These are phyloP conservation scores for Apiospora aurea DNA, from an alignment of 2,329 filamentous ascomycete genomes.

Conservation along the genomic window DNA sequence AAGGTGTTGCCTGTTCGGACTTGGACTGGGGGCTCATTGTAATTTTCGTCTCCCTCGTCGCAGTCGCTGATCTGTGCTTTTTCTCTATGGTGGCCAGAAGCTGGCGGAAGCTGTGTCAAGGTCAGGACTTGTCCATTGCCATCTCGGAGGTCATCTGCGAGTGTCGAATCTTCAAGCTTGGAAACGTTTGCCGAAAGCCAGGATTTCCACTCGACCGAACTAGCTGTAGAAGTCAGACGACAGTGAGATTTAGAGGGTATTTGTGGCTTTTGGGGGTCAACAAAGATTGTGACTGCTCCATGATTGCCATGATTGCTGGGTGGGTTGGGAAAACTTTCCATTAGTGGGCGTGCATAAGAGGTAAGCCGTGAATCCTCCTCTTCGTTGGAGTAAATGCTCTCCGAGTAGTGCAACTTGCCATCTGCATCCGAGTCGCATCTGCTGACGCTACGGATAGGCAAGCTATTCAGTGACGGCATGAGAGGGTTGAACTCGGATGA, in stretches of 20 bases:
- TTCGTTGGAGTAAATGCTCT: slow-evolving; percentile 58
- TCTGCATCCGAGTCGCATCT: slow-evolving; percentile 49
- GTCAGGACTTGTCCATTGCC: slow-evolving; percentile 29
- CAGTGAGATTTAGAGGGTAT: slow-evolving; percentile 36
- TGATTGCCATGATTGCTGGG: slow-evolving; percentile 37
- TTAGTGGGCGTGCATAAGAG: slow-evolving; percentile 26
- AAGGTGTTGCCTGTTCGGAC: slow-evolving; percentile 5
- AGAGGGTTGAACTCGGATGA: slow-evolving; percentile 46
- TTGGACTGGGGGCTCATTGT: not conserved
- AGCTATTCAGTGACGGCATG: slow-evolving; percentile 49
- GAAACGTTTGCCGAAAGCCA: slow-evolving; percentile 61
- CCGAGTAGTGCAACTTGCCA: slow-evolving; percentile 48
- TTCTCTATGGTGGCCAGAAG: slow-evolving; percentile 55
- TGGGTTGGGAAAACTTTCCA: slow-evolving; percentile 31
- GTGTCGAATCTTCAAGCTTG: slow-evolving; percentile 49
- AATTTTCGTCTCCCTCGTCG: not conserved
- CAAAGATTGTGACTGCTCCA: slow-evolving; percentile 45
- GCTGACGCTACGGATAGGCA: slow-evolving; percentile 50
- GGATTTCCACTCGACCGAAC: slow-evolving; percentile 59
- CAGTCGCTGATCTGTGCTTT: slow-evolving; percentile 53
- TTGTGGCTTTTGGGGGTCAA: slow-evolving; percentile 42
- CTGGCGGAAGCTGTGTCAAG: slow-evolving; percentile 33
- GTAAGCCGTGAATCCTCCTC: slow-evolving; percentile 31
- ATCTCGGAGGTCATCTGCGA: slow-evolving; percentile 24
- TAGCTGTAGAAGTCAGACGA: slow-evolving; percentile 42